These are phyloP conservation scores for Chalaropsis ovoidea DNA, from an alignment of 2,329 filamentous ascomycete genomes.

Conservation along the genomic window DNA sequence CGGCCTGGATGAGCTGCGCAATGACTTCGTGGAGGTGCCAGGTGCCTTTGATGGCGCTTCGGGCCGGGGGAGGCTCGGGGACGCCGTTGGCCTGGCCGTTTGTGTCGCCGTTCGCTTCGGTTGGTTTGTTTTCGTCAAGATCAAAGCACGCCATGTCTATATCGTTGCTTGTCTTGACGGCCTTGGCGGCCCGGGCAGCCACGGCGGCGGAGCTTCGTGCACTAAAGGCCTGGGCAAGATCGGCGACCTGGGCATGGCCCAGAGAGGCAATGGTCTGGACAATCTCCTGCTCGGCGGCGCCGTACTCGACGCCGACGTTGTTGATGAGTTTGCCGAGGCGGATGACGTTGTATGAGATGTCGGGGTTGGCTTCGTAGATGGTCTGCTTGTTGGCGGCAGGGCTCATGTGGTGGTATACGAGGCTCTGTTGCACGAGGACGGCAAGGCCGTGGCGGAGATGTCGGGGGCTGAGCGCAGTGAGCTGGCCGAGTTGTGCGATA, in stretches of 20 bases:
- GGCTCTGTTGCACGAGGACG: constrained; percentile 78
- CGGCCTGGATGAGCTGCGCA: constrained; percentile 49
- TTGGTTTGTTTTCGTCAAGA: constrained; percentile 17
- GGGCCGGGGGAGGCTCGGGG: constrained; percentile 21
- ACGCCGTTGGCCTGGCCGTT: not conserved
- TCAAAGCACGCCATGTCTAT: constrained; percentile 12
- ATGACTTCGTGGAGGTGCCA: constrained; percentile 43
- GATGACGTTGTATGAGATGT: constrained; percentile 70
- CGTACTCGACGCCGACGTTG: constrained; percentile 62
- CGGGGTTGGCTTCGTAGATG: constrained; percentile 74
- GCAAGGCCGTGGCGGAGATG: constrained; percentile 73
- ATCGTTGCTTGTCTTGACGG: constrained; percentile 26
- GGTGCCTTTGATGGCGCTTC: constrained; percentile 37
- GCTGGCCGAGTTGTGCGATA: constrained; percentile 56
- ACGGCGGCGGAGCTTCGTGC: constrained; percentile 29
- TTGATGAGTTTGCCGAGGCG: constrained; percentile 74
- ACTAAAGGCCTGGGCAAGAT: constrained; percentile 55
- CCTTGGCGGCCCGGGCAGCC: constrained; percentile 29
- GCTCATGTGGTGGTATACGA: constrained; percentile 64
- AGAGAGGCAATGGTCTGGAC: constrained; percentile 65
- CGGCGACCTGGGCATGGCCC: constrained; percentile 64
- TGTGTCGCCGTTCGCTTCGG: constrained; percentile 26
- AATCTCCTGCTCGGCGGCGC: constrained; percentile 61
- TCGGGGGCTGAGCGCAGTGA: constrained; percentile 61
- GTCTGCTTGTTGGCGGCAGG: constrained; percentile 48